Base-by-base conservation (phyloP, 2,329 filamentous ascomycete genomes). In the Claviceps arundinis region DNA sequence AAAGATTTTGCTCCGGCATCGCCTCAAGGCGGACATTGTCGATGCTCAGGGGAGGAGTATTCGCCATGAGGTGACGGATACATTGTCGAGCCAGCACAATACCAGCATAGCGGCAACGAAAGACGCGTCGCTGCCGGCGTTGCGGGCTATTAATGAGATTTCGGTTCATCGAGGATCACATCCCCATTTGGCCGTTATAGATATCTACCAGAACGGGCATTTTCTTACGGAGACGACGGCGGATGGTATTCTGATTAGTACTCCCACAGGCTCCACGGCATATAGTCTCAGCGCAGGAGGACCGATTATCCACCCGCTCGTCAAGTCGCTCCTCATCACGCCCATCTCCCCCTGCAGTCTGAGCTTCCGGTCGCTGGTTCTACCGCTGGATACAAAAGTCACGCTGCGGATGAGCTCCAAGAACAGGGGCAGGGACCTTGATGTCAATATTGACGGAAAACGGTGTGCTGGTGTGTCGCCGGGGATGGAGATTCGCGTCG, bases 241-340 rank as follows among this genome's bases (percentile, higher is more conserved):
- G 1, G 93, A 98, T 65, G 93, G 93, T 49, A 94, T 98, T 67
- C 85, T 97, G 45, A 82, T 97, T 54, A 89, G 86, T 56, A 96
- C 91, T 0, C 93, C 93, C 0, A 98, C 93, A 0, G 93, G 93
- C 2, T 94, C 87, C 42, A 98, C 93, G 0, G 93, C 93, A 0
- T 98, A 98, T 71, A 93, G 86, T 54, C 76, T 98, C n/a, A 93
- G 86, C 57, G 87, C 85, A 2, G 93, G 93, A 3, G 93, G 93
- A 1, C 87, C 85, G 59, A 97, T 98, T 59, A 87, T 97, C 42
- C 93, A 98, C 65, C 93, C 93, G 0, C 77, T 96, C 2, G 91
- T 97, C 2, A 85, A 87, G 40, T 88, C 87, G 1, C 76, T 97
- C 14, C 80, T 96, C 26, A 79, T 98, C 52, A 98, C 93, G 0